phyloP scores from a whole-genome alignment of 202 grass and related monocot species.

The Sporobolus alterniflorus region DNA sequence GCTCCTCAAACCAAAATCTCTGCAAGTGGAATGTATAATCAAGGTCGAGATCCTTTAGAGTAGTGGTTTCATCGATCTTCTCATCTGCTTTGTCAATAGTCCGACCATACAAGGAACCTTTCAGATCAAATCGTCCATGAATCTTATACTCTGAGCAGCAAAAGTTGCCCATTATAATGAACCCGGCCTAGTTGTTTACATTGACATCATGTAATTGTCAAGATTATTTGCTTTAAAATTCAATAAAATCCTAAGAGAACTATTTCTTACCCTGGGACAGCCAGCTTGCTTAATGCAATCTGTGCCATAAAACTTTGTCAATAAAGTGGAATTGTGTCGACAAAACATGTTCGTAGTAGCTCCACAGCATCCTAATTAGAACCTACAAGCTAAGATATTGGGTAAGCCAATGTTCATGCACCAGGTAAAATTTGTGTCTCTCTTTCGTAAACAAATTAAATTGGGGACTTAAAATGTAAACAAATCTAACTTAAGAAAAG shows the following conservation, averaged over 20 bases:
- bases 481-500: not conserved
- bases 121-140: conserved; percentile 68
- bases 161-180: conserved; percentile 75
- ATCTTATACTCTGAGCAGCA: conserved; percentile 71
- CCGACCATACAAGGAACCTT: conserved; percentile 64
- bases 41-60: conserved; percentile 67
- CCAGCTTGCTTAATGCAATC: conserved; percentile 73
- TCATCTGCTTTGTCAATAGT: conserved; percentile 52
- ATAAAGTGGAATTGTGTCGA: conserved; percentile 48
- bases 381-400: conserved; percentile 30
- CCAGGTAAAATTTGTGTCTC: not conserved
- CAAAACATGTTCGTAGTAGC: conserved; percentile 63
- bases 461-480: conserved; percentile 1
- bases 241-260: not conserved
- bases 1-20: conserved; percentile 58
- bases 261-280: conserved; percentile 52
- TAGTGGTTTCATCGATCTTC: conserved; percentile 59
- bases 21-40: conserved; percentile 60
- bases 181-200: conserved; percentile 50
- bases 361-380: conserved; percentile 61
- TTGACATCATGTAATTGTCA: not conserved
- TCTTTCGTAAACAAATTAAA: not conserved
- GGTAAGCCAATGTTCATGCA: not conserved
- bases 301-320: conserved; percentile 64
- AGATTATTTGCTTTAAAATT: not conserved